A percentile compares a stretch with the other conserved stretches of the same genome.
These are phyloP conservation scores for Porpolomopsis calyptriformis DNA, from an alignment of 768 basidiomycete genomes.

Conservation along the genomic window DNA sequence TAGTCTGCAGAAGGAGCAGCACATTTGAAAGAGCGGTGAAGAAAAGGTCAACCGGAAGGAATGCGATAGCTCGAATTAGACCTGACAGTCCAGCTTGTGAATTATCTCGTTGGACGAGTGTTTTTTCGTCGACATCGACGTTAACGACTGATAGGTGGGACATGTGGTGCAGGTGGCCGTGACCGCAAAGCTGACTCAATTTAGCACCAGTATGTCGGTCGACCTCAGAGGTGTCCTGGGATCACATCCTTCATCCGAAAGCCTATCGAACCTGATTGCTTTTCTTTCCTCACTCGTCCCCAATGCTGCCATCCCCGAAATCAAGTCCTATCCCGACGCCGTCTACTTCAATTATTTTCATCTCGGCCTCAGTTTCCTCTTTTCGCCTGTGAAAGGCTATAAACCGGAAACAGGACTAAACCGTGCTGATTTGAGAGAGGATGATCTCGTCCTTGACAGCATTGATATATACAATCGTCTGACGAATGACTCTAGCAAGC, in stretches of 20 bases:
- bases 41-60: constrained; percentile 1
- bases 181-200: neutral
- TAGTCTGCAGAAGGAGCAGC: constrained; percentile 34
- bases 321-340: constrained; percentile 73
- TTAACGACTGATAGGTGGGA: neutral
- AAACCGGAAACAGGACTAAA: constrained; percentile 38
- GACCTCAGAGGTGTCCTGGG: constrained; percentile 37
- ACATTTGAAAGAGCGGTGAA: constrained; percentile 13
- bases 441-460: constrained; percentile 49
- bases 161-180: neutral
- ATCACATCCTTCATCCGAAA: constrained; percentile 35
- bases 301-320: constrained; percentile 35
- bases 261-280: constrained; percentile 33
- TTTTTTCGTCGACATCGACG: neutral
- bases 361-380: constrained; percentile 76
- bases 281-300: constrained; percentile 20
- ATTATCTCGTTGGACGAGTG: neutral
- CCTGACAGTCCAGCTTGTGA: neutral
- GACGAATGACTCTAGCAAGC: constrained; percentile 20
- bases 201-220: neutral
- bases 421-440: constrained; percentile 38
- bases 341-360: constrained; percentile 79
- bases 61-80: neutral
- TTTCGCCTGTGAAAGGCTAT: constrained; percentile 55
- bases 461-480: constrained; percentile 75